Evolutionary conservation across 108 stramenopile genomes (phyloP).

Genomic region (Parmales sp.): DNA sequence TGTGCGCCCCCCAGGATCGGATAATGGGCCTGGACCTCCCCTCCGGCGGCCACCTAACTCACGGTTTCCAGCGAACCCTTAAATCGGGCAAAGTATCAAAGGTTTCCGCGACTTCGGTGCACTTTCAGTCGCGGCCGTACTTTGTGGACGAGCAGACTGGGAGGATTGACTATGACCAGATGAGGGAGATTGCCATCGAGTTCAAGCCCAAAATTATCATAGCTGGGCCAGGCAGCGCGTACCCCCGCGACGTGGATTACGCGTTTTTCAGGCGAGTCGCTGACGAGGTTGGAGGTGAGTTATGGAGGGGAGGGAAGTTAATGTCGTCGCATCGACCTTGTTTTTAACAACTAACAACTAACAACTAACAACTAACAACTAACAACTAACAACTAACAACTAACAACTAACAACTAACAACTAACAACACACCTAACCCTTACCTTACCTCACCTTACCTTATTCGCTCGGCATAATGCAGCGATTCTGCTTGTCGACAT

Average conservation of each 20-base stretch:
- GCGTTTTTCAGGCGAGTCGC: constrained; percentile 87
- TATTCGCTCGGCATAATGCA: too few species aligned
- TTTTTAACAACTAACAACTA: too few species aligned
- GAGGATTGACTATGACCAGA: constrained; percentile 90
- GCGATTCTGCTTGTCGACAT: constrained; percentile 97
- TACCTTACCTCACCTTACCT: too few species aligned
- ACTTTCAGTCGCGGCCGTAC: constrained; percentile 98
- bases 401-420: too few species aligned
- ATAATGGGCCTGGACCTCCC: constrained; percentile 99
- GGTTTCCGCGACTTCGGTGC: constrained; percentile 96
- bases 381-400: too few species aligned
- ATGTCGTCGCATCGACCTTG: too few species aligned
- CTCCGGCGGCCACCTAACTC: constrained; percentile 95
- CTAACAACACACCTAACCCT: too few species aligned
- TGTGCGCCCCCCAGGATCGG: constrained; percentile 94
- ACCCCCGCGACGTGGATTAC: constrained; percentile 99
- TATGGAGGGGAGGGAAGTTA: too few species aligned
- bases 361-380: too few species aligned
- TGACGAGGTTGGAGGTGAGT: constrained; percentile 86
- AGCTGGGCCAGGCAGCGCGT: constrained; percentile 91
- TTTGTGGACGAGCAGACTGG: constrained; percentile 82
- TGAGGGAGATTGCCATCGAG: constrained; percentile 79
- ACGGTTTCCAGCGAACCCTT: constrained; percentile 92
- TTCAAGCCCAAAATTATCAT: constrained; percentile 96
- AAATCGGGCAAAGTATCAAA: too few species aligned